Conservation (phyloP, 2,329 filamentous ascomycete genomes). For the Aquanectria penicillioides region DNA sequence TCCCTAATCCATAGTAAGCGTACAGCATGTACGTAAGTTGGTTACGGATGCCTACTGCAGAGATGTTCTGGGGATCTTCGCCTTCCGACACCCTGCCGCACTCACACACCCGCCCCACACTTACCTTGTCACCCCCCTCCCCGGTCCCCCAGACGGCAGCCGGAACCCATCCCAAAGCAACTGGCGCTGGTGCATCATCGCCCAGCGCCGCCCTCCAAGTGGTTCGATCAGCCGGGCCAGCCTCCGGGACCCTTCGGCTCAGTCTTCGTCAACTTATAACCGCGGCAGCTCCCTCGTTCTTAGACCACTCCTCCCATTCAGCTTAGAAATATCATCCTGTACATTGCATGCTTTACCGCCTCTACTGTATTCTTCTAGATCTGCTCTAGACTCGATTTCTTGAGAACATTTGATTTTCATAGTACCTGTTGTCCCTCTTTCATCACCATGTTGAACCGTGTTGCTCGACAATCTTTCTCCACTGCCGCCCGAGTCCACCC, state of each 20-base stretch:
- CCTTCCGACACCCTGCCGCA: constrained; percentile 5
- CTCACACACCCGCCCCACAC: constrained; percentile 16
- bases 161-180: too few relatives aligned
- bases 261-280: constrained; percentile 23
- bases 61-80: constrained; percentile 6
- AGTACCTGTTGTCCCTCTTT: constrained; percentile 15
- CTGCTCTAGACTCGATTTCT: not conserved
- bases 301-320: not conserved
- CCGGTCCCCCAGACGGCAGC: not conserved
- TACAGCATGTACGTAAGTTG: not conserved
- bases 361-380: not conserved
- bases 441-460: constrained; percentile 37
- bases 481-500: constrained; percentile 42
- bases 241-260: constrained; percentile 19
- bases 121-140: not conserved
- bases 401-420: not conserved
- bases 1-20: not conserved
- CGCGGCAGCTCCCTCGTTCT: constrained; percentile 9
- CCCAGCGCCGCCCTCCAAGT: constrained; percentile 16
- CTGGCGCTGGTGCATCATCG: constrained; percentile 6
- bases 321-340: not conserved
- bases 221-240: constrained; percentile 26
- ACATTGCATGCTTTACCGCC: not conserved
- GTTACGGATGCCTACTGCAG: too few relatives aligned
- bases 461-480: constrained; percentile 40